A percentile compares a stretch with the other conserved stretches of the same genome.
Conservation (phyloP, 1,284 basidiomycete genomes). For the Omphalotus olearius region DNA sequence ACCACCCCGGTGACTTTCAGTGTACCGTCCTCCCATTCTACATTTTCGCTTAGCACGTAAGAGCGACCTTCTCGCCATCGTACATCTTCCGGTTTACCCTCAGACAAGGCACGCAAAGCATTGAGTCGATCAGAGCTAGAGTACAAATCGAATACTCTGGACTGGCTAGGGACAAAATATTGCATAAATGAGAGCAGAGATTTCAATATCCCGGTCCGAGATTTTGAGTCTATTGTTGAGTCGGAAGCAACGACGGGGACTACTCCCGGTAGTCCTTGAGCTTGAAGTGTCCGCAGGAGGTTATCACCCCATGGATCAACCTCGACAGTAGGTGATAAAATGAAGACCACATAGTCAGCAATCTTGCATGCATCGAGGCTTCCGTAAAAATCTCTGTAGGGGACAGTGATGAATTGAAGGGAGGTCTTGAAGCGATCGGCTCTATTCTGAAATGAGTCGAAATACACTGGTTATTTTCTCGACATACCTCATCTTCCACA, state of each 20-base stretch:
- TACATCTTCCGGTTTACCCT: slow-evolving; percentile 73
- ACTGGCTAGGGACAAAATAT: slow-evolving; percentile 91
- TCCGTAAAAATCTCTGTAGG: slow-evolving; percentile 68
- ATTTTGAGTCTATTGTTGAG: slow-evolving; percentile 48
- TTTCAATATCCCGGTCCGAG: slow-evolving; percentile 67
- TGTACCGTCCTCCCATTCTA: slow-evolving; percentile 52
- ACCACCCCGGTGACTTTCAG: slow-evolving; percentile 83
- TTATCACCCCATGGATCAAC: slow-evolving; percentile 88
- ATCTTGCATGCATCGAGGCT: slow-evolving; percentile 86
- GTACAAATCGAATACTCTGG: slow-evolving; percentile 60
- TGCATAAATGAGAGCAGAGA: slow-evolving; percentile 89
- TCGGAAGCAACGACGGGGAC: slow-evolving; percentile 56
- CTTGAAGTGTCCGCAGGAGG: slow-evolving; percentile 82
- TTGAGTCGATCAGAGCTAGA: slow-evolving; percentile 64
- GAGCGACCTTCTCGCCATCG: slow-evolving; percentile 82
- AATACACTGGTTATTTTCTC: not conserved
- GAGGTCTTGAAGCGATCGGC: slow-evolving; percentile 87
- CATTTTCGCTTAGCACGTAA: slow-evolving; percentile 75
- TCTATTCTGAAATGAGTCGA: slow-evolving; percentile 32
- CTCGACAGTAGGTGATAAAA: slow-evolving; percentile 79
- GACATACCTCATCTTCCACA: slow-evolving; percentile 66
- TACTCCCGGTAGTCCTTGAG: slow-evolving; percentile 75
- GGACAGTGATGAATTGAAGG: slow-evolving; percentile 80
- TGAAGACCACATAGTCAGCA: slow-evolving; percentile 88
- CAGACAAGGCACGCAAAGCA: slow-evolving; percentile 71